Percentiles rank a stretch among this genome's conserved stretches.
Conservation (phyloP, 257 asterid species). For the Ophiorrhiza pumila region DNA sequence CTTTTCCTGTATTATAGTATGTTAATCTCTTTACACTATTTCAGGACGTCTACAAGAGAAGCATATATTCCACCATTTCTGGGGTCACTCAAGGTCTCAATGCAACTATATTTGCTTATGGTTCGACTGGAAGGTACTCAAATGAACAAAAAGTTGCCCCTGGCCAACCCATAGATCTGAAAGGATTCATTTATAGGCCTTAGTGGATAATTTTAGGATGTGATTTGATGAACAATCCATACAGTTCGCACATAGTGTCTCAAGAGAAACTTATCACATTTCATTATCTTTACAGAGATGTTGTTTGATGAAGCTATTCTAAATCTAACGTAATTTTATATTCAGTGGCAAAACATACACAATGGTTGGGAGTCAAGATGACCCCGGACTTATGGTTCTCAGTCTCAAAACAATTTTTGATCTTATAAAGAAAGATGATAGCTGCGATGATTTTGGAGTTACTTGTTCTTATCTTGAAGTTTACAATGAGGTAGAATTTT, state of each 20-base stretch:
- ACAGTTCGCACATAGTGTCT: not conserved
- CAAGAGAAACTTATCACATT: not conserved
- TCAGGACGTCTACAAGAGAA: slow-evolving; percentile 79
- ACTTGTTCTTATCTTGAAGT: slow-evolving; percentile 96
- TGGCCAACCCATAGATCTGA: not conserved
- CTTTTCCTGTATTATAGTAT: not conserved
- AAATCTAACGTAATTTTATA: slow-evolving; percentile 10
- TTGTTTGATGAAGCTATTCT: not conserved
- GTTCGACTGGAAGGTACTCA: slow-evolving; percentile 89
- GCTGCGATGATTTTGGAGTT: slow-evolving; percentile 68
- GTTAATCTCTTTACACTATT: slow-evolving; percentile 12
- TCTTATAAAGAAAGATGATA: slow-evolving; percentile 62
- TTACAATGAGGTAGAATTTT: slow-evolving; percentile 76
- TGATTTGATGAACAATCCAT: slow-evolving; percentile 1
- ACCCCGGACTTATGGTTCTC: slow-evolving; percentile 98
- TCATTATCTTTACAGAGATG: not conserved
- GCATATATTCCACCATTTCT: slow-evolving; percentile 63
- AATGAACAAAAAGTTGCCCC: not conserved
- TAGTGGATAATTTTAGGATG: not conserved
- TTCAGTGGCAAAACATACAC: slow-evolving; percentile 95
- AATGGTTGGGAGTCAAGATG: slow-evolving; percentile 89
- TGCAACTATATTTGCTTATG: slow-evolving; percentile 97
- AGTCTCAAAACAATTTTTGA: slow-evolving; percentile 82
- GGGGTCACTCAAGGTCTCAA: slow-evolving; percentile 94
- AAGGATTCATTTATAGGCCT: not conserved